Evolutionary conservation across 345 rosid genomes (phyloP).

Genomic region (Arabidopsis suecica): DNA sequence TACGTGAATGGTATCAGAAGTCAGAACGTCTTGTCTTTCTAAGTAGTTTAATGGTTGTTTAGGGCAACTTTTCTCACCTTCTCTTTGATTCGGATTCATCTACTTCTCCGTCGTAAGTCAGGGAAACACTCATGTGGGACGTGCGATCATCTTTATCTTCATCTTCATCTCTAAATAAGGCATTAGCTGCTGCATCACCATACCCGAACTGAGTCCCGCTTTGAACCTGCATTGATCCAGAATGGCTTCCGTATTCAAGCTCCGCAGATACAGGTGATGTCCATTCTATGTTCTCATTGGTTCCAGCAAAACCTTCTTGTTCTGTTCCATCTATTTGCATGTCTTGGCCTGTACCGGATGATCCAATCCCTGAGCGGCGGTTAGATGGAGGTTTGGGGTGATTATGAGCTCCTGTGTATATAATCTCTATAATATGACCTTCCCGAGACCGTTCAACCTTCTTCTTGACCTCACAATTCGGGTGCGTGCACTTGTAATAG

Average conservation of each 20-base stretch:
- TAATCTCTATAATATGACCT: conserved; percentile 93
- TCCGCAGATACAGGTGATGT: conserved; percentile 65
- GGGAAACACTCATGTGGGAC: conserved; percentile 59
- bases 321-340: conserved; percentile 59
- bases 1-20: conserved; percentile 13
- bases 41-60: conserved; percentile 1
- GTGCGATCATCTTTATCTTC: conserved; percentile 75
- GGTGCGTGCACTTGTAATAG: conserved; percentile 93
- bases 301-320: conserved; percentile 44
- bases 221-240: conserved; percentile 52
- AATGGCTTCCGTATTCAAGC: conserved; percentile 52
- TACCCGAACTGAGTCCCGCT: conserved; percentile 57
- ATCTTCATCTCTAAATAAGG: conserved; percentile 62
- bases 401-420: conserved; percentile 79
- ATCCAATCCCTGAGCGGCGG: conserved; percentile 65
- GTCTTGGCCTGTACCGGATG: conserved; percentile 53
- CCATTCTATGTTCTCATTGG: conserved; percentile 58
- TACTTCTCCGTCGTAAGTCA: conserved; percentile 58
- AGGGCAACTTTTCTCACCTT: conserved; percentile 54
- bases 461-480: conserved; percentile 84
- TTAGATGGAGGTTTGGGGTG: conserved; percentile 76
- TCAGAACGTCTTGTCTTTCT: conserved; percentile 5
- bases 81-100: conserved; percentile 90
- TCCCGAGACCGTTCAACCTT: conserved; percentile 90
- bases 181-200: conserved; percentile 53